A percentile compares a stretch with the other conserved stretches of the same genome.
Evolutionary conservation across 1,284 basidiomycete species (phyloP).

Genomic region (Tylopilus orsonianus): DNA sequence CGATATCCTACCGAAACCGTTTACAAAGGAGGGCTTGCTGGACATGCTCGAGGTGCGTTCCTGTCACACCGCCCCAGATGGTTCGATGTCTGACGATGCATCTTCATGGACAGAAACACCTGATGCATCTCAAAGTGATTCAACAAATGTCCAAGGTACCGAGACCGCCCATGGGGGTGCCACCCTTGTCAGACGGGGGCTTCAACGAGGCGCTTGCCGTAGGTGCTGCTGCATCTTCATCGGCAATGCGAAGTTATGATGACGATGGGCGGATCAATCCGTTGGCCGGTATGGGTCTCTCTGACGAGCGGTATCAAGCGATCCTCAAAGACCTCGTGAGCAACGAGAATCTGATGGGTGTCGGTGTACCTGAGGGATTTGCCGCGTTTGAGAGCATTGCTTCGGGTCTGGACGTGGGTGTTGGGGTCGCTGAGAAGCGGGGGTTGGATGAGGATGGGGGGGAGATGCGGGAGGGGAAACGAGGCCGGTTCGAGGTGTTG

Average conservation of each 20-base stretch:
- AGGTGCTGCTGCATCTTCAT: conserved; percentile 21
- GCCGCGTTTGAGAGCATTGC: conserved; percentile 27
- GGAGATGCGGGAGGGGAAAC: conserved; percentile 57
- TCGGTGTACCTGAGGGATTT: conserved; percentile 35
- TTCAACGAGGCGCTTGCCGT: conserved; percentile 57
- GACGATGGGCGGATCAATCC: conserved; percentile 65
- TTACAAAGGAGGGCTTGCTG: conserved; percentile 88
- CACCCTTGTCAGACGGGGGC: conserved; percentile 62
- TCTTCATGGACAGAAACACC: conserved; percentile 68
- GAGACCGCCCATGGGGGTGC: conserved; percentile 63
- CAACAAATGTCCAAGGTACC: conserved; percentile 78
- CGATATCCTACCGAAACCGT: conserved; percentile 96
- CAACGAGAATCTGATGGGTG: conserved; percentile 51
- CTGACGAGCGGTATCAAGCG: conserved; percentile 71
- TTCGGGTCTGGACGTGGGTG: conserved; percentile 17
- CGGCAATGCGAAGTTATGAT: conserved; percentile 34
- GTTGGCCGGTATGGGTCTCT: conserved; percentile 71
- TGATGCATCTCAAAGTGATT: conserved; percentile 90
- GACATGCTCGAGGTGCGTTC: conserved; percentile 83
- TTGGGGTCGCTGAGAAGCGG: conserved; percentile 39
- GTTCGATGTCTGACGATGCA: background rate
- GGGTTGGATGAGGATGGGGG: conserved; percentile 42
- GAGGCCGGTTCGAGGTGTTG: conserved; percentile 68
- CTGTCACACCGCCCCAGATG: background rate
- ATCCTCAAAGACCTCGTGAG: conserved; percentile 67